Percentiles rank a stretch among this genome's conserved stretches.
Evolutionary conservation across 2,329 filamentous ascomycete species (phyloP).

Genomic region (Claviceps sp.): DNA sequence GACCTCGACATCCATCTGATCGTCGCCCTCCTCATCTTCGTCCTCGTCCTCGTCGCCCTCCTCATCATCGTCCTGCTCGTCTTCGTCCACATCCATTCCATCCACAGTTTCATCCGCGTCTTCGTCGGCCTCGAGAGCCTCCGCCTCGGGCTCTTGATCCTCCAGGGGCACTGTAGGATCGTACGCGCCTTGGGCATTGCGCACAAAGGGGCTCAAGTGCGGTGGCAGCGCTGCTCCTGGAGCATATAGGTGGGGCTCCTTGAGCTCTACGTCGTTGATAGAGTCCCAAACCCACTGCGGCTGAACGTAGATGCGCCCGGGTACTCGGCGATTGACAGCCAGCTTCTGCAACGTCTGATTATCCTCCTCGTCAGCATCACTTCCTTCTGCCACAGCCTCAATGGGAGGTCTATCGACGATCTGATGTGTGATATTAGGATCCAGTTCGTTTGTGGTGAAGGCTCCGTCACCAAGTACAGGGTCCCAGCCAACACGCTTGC

Average conservation of each 20-base stretch:
- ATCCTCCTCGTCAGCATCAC: constrained; percentile 35
- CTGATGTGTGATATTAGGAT: constrained; percentile 88
- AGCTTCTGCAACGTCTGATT: constrained; percentile 49
- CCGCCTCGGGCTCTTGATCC: constrained; percentile 77
- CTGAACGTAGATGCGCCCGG: constrained; percentile 87
- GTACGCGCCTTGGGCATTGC: constrained; percentile 73
- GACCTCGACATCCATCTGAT: constrained; percentile 31
- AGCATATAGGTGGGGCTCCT: constrained; percentile 76
- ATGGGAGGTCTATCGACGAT: constrained; percentile 82
- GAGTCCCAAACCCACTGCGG: constrained; percentile 99
- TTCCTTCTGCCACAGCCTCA: constrained; percentile 39
- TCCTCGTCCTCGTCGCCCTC: constrained; percentile 30
- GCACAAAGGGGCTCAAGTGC: constrained; percentile 92
- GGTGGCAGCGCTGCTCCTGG: constrained; percentile 84
- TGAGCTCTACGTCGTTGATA: constrained; percentile 79
- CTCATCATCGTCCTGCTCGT: constrained; percentile 31
- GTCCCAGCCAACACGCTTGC: constrained; percentile 94
- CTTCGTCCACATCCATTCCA: constrained; percentile 45
- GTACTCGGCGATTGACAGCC: constrained; percentile 56
- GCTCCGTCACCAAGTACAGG: constrained; percentile 79
- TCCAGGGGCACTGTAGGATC: constrained; percentile 78
- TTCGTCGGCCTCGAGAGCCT: constrained; percentile 61
- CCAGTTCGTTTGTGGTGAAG: constrained; percentile 78
- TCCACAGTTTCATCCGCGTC: constrained; percentile 51
- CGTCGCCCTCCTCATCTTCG: constrained; percentile 33